Conservation (phyloP, 202 grass and related monocot genomes). For the Schoenoplectus tabernaemontani region DNA sequence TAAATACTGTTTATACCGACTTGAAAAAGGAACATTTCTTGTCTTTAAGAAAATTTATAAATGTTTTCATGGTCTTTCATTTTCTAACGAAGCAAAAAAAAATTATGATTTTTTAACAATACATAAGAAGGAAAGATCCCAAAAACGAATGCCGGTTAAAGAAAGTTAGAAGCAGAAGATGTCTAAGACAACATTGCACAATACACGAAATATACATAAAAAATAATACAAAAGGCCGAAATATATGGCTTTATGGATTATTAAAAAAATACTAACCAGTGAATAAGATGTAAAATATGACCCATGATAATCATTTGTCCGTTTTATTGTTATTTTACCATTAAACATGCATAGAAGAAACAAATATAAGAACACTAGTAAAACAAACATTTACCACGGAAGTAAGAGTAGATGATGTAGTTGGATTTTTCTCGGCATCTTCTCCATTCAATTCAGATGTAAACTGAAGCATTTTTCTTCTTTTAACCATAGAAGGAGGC, state of each 20-base stretch:
- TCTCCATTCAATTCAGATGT: slow-evolving; percentile 20
- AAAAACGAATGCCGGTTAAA: neutral
- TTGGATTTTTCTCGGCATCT: slow-evolving; percentile 12
- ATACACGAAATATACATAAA: neutral
- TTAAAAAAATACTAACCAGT: neutral
- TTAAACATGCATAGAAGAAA: neutral
- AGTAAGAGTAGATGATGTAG: slow-evolving; percentile 9
- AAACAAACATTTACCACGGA: slow-evolving; percentile 5
- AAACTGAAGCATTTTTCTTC: slow-evolving; percentile 35
- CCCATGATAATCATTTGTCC: neutral
- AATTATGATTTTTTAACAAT: neutral
- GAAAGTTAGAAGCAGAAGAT: neutral
- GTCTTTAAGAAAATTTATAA: neutral
- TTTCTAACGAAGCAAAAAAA: neutral
- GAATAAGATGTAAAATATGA: neutral
- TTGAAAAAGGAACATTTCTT: neutral
- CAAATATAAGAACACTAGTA: neutral
- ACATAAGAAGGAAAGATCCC: neutral
- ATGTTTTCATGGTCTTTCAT: neutral
- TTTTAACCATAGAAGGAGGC: slow-evolving; percentile 30
- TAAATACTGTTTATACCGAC: neutral
- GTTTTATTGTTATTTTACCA: neutral
- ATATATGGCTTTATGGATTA: neutral
- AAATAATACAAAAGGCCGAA: neutral
- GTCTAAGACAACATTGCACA: neutral